These are phyloP conservation scores for Eurotiales sp. DNA, from an alignment of 2,329 filamentous ascomycete genomes.

Conservation along the genomic window DNA sequence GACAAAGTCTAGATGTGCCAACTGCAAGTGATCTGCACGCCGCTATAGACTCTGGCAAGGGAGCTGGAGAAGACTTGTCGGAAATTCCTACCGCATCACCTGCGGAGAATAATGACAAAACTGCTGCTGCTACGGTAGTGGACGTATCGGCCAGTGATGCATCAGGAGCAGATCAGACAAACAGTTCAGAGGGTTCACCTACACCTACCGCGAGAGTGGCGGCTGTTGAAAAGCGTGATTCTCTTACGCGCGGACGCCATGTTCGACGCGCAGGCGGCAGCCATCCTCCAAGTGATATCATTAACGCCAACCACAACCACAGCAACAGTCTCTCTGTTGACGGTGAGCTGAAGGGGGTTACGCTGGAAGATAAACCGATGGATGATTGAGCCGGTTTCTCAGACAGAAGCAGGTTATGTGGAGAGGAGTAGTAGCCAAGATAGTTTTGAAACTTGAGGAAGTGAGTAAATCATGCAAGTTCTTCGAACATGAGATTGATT, in stretches of 20 bases:
- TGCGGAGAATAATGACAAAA: slow-evolving; percentile 23
- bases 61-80: slow-evolving; percentile 29
- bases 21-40: slow-evolving; percentile 46
- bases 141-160: slow-evolving; percentile 21
- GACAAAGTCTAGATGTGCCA: slow-evolving; percentile 79
- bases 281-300: slow-evolving; percentile 34
- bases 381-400: slow-evolving; percentile 53
- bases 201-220: slow-evolving; percentile 29
- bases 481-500: background rate
- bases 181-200: slow-evolving; percentile 30
- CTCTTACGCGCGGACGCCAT: slow-evolving; percentile 55
- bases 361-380: slow-evolving; percentile 73
- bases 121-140: slow-evolving; percentile 17
- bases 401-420: background rate
- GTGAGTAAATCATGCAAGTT: background rate
- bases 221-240: slow-evolving; percentile 61
- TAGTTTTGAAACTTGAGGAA: too few species aligned
- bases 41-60: background rate
- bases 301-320: too few species aligned
- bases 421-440: too few species aligned
- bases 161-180: slow-evolving; percentile 19
- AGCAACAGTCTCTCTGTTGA: slow-evolving; percentile 33
- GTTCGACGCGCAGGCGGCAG: slow-evolving; percentile 47
- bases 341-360: slow-evolving; percentile 52
- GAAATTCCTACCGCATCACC: slow-evolving; percentile 26